Evolutionary conservation across 805 yeast species (phyloP), one percentile per base, ranked within the genome.

Genomic region (Tetrapisispora phaffii): DNA sequence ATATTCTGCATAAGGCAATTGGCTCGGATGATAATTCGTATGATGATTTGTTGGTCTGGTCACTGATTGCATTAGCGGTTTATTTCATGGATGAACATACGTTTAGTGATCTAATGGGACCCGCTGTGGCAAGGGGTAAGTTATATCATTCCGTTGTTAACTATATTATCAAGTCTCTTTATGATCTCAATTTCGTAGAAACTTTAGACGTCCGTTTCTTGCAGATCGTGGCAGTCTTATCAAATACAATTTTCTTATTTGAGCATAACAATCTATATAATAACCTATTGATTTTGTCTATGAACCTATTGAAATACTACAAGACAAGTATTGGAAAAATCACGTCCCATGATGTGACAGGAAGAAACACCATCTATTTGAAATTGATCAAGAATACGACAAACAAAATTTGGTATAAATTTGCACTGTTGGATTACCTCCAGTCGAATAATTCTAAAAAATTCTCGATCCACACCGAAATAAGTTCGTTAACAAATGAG

Each of bases 11-110:
- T 7, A 22, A 16, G 2, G 24, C 15, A 4, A 24, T 38, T 3
- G 32, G 50, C 23, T 50, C 52, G 2, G 36, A 53, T 3, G 64
- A 61, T 43, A 53, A 55, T 24, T 41, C 51, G n/a, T 50, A 56
- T 28, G 53, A 56, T 53, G 54, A 58, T 34, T 49, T 60, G 2
- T 32, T 64, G n/a, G 10, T 63, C 16, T 58, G 66, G 62, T 47
- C 65, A 1, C 44, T 63, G 10, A 54, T 61, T 31, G 38, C 60
- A 4, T 26, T 44, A 46, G 37, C 62, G n/a, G 39, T 59, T 7
- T 59, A 56, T 45, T 63, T 59, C 39, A 56, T 59, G 51, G 57
- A 63, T 12, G 16, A 48, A 4, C 48, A 55, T 3, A 35, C 35
- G 13, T 26, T 61, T 13, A 12, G 36, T 8, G 36, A 44, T 5